phyloP scores from a whole-genome alignment of 164 flowering plant species.

The Platanus orientalis region DNA sequence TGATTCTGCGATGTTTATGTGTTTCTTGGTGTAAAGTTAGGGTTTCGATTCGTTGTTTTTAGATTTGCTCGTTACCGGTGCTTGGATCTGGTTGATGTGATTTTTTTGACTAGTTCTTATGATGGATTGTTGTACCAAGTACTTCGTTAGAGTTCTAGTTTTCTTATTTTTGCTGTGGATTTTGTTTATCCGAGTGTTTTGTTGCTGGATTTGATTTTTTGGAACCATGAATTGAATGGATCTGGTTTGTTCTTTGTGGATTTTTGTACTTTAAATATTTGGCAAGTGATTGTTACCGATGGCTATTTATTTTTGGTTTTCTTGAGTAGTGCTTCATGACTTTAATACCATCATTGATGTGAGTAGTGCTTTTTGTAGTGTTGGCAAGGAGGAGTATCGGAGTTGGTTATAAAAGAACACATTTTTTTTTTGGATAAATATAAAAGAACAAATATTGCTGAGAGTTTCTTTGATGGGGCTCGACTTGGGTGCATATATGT shows the following conservation, averaged over 20 bases:
- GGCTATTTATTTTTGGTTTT: too few species aligned
- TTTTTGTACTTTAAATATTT: background rate
- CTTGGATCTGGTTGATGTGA: background rate
- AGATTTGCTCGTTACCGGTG: background rate
- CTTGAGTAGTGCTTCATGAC: background rate
- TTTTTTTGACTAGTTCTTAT: background rate
- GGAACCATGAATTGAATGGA: background rate
- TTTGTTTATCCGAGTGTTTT: background rate
- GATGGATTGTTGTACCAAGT: background rate
- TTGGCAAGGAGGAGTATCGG: too few species aligned
- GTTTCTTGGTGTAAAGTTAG: background rate
- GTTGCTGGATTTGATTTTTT: background rate
- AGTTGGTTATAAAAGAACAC: too few species aligned
- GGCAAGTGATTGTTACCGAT: background rate
- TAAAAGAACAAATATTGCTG: too few species aligned
- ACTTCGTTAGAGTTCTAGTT: background rate
- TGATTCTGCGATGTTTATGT: background rate
- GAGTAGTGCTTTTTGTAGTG: background rate
- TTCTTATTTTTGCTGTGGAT: background rate
- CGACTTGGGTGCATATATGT: too few species aligned
- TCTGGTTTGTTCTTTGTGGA: background rate
- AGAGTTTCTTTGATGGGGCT: too few species aligned
- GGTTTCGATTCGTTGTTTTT: background rate
- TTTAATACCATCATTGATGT: background rate
- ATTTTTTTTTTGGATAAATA: too few species aligned